Evolutionary conservation across 2,329 filamentous ascomycete genomes (phyloP).

Genomic region (Calonectria hongkongensis): DNA sequence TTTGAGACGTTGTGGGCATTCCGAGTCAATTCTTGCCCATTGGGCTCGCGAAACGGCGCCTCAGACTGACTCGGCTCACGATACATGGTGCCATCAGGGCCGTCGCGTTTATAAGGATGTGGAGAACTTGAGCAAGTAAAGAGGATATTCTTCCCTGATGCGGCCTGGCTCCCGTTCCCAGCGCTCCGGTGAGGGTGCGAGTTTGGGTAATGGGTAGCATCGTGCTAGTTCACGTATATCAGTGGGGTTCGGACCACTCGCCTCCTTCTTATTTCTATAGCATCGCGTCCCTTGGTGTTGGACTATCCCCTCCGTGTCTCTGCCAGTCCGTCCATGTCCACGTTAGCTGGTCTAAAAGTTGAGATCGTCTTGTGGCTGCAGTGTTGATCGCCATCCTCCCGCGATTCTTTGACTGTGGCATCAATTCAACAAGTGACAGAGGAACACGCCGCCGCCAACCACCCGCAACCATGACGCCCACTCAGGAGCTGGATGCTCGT

Average conservation of each 20-base stretch:
- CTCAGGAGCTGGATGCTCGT: conserved; percentile 52
- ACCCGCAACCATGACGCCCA: conserved; percentile 44
- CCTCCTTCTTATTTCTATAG: conserved; percentile 52
- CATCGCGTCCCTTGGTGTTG: conserved; percentile 41
- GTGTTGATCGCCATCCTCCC: conserved; percentile 27
- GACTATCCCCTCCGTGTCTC: conserved; percentile 30
- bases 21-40: conserved; percentile 6
- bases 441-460: not conserved
- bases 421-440: not conserved
- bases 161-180: conserved; percentile 50
- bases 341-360: conserved; percentile 6
- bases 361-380: conserved; percentile 3
- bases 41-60: not conserved
- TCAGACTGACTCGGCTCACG: conserved; percentile 25
- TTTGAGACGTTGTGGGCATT: conserved; percentile 26
- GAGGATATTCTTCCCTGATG: conserved; percentile 48
- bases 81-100: conserved; percentile 38
- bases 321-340: conserved; percentile 16
- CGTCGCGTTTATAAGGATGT: conserved; percentile 35
- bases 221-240: conserved; percentile 14
- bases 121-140: conserved; percentile 50
- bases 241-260: conserved; percentile 43
- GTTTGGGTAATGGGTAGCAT: not conserved
- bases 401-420: not conserved
- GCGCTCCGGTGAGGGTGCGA: conserved; percentile 24